A percentile compares a stretch with the other conserved stretches of the same genome.
These are phyloP conservation scores for Albatrellus ellisii DNA, from an alignment of 768 basidiomycete species.

Conservation along the genomic window DNA sequence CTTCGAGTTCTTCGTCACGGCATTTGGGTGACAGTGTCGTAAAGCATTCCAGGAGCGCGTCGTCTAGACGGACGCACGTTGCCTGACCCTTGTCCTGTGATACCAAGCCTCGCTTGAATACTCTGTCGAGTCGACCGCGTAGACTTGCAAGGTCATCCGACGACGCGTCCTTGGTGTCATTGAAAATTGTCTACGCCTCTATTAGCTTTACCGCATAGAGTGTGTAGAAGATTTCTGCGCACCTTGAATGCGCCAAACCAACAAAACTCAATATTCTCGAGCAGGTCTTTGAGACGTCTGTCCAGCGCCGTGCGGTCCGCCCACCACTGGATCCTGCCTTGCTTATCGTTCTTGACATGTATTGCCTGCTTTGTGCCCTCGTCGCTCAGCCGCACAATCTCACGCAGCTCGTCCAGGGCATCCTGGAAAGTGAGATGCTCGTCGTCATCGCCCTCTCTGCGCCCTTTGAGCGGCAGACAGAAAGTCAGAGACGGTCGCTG, in stretches of 20 bases:
- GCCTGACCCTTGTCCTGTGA: constrained; percentile 51
- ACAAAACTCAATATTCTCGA: constrained; percentile 84
- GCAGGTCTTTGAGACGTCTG: constrained; percentile 51
- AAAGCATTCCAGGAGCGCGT: constrained; percentile 74
- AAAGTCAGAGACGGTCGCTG: constrained; percentile 61
- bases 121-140: constrained; percentile 54
- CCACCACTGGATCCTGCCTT: constrained; percentile 78
- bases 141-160: constrained; percentile 40
- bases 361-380: constrained; percentile 61
- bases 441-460: constrained; percentile 62
- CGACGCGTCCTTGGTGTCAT: constrained; percentile 29
- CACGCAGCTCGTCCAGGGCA: constrained; percentile 58
- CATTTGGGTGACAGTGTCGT: constrained; percentile 71
- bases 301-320: constrained; percentile 66
- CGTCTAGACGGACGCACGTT: constrained; percentile 44
- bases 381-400: constrained; percentile 74
- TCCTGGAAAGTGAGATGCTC: constrained; percentile 62
- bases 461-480: constrained; percentile 77
- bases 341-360: constrained; percentile 50
- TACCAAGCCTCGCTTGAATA: constrained; percentile 55
- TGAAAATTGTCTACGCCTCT: constrained; percentile 53
- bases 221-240: constrained; percentile 12
- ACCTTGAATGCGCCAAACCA: constrained; percentile 99
- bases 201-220: no score
- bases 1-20: constrained; percentile 89